phyloP scores from a whole-genome alignment of 2,329 filamentous ascomycete genomes.

The Mariannaea elegans region DNA sequence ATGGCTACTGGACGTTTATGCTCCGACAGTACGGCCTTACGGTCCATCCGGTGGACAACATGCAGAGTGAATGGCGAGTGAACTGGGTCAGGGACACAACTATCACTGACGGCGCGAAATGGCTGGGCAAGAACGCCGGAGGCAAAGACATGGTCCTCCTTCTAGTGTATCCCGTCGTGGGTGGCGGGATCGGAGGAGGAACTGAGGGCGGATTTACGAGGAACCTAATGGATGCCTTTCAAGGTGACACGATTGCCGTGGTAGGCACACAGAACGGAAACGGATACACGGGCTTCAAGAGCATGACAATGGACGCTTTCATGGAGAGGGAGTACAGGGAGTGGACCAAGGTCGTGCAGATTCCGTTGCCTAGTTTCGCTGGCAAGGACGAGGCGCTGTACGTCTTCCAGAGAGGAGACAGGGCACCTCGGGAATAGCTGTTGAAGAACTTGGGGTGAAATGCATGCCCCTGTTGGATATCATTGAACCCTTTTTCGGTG shows the following conservation, averaged over 20 bases:
- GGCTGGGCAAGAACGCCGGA: slow-evolving; percentile 58
- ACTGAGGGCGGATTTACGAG: slow-evolving; percentile 72
- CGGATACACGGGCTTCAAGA: slow-evolving; percentile 75
- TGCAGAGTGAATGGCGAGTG: slow-evolving; percentile 72
- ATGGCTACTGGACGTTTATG: slow-evolving; percentile 81
- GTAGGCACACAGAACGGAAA: slow-evolving; percentile 80
- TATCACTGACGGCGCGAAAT: slow-evolving; percentile 67
- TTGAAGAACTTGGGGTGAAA: slow-evolving; percentile 1
- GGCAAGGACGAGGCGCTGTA: slow-evolving; percentile 81
- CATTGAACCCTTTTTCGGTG: no score
- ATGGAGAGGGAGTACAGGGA: slow-evolving; percentile 64
- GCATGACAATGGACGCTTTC: slow-evolving; percentile 72
- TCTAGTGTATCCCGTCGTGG: slow-evolving; percentile 78
- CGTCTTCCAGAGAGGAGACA: slow-evolving; percentile 65
- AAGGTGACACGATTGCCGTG: slow-evolving; percentile 72
- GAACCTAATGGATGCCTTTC: slow-evolving; percentile 67
- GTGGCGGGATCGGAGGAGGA: slow-evolving; percentile 69
- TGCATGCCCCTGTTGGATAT: neutral
- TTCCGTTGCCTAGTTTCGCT: slow-evolving; percentile 77
- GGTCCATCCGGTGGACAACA: slow-evolving; percentile 72
- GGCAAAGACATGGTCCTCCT: slow-evolving; percentile 68
- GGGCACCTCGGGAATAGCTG: slow-evolving; percentile 41
- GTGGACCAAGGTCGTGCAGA: slow-evolving; percentile 69
- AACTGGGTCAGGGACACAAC: slow-evolving; percentile 75
- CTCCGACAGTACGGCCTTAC: slow-evolving; percentile 66